phyloP scores from a whole-genome alignment of 148 eudicot species.

The Rhododendron henanense region DNA sequence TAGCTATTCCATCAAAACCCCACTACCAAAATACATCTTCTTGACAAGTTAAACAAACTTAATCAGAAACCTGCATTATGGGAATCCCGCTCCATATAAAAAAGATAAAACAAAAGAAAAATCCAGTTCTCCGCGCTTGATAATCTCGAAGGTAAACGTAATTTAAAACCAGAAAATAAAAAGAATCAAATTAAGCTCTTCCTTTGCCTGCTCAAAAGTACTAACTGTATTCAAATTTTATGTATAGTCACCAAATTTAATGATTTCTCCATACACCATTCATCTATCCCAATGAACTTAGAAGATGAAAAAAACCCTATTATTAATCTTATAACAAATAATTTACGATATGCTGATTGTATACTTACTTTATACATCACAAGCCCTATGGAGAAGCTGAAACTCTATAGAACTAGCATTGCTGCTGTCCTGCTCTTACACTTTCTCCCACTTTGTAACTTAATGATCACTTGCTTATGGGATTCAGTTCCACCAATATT shows the following conservation, averaged over 20 bases:
- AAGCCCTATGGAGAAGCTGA: not conserved
- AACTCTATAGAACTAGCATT: not conserved
- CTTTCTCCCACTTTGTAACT: not conserved
- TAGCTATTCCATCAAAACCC: not conserved
- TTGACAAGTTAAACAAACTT: not conserved
- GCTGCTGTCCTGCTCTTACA: not conserved
- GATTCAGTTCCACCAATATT: not conserved
- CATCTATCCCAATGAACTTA: not conserved
- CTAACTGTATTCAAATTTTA: not conserved
- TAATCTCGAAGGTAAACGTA: not conserved
- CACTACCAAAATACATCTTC: not conserved
- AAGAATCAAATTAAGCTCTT: not conserved
- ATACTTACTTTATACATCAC: not conserved
- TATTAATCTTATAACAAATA: not conserved
- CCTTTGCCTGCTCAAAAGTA: not conserved
- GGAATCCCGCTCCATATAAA: not conserved
- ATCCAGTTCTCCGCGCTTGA: not conserved
- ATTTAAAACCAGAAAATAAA: not conserved
- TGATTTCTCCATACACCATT: not conserved
- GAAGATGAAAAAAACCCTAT: not conserved
- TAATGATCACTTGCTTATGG: not conserved
- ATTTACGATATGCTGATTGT: not conserved
- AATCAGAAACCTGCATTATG: not conserved
- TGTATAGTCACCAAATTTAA: not conserved
- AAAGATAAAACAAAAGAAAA: not conserved